Percentiles rank a stretch among this genome's conserved stretches.
Evolutionary conservation across 495 filamentous ascomycete species (phyloP).

Genomic region (Usnea hakonensis): DNA sequence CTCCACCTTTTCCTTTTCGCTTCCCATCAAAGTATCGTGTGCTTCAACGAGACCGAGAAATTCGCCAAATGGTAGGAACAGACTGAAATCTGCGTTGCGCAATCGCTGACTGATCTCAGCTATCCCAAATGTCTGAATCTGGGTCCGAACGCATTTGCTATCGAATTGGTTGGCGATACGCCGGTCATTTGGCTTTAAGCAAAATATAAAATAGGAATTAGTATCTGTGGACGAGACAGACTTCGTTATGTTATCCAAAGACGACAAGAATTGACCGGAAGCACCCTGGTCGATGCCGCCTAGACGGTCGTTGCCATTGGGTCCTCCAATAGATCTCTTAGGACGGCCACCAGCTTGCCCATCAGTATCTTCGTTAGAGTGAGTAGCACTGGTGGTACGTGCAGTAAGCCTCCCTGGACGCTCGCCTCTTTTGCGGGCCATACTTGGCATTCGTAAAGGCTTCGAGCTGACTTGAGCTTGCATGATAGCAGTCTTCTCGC

Average conservation of each 20-base stretch:
- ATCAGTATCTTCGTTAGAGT: slow-evolving; percentile 49
- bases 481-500: slow-evolving; percentile 84
- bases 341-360: slow-evolving; percentile 37
- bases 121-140: slow-evolving; percentile 92
- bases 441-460: slow-evolving; percentile 83
- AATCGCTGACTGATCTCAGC: slow-evolving; percentile 92
- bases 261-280: slow-evolving; percentile 82
- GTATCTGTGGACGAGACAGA: slow-evolving; percentile 71
- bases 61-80: slow-evolving; percentile 93
- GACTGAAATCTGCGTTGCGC: slow-evolving; percentile 85
- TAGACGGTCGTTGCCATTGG: slow-evolving; percentile 36
- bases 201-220: slow-evolving; percentile 95
- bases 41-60: slow-evolving; percentile 84
- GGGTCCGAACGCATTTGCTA: slow-evolving; percentile 91
- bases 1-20: slow-evolving; percentile 88
- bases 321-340: slow-evolving; percentile 25
- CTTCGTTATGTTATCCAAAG: slow-evolving; percentile 80
- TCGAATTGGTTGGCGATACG: slow-evolving; percentile 98
- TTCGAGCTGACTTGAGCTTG: slow-evolving; percentile 95
- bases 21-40: slow-evolving; percentile 76
- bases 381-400: slow-evolving; percentile 29
- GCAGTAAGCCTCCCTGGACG: slow-evolving; percentile 38
- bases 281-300: slow-evolving; percentile 68
- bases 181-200: slow-evolving; percentile 92
- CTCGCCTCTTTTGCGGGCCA: slow-evolving; percentile 66